Percentiles rank a stretch among this genome's conserved stretches.
phyloP scores from a whole-genome alignment of 2,329 filamentous ascomycete species.

The Grosmannia penicillata region DNA sequence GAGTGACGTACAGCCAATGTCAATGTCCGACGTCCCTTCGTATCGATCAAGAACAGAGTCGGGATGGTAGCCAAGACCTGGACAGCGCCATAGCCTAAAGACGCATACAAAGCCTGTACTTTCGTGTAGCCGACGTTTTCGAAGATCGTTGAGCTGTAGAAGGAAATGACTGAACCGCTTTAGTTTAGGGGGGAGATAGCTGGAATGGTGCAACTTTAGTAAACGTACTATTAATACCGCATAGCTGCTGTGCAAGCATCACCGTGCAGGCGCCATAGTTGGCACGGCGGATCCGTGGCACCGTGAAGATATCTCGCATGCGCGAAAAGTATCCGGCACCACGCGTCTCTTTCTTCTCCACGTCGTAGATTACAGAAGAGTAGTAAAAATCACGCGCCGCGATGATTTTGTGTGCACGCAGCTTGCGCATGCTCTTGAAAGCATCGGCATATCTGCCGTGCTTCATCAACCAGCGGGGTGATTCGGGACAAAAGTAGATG shows the following conservation, averaged over 20 bases:
- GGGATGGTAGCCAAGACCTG: slow-evolving; percentile 55
- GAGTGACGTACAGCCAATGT: slow-evolving; percentile 29
- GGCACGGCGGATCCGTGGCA: slow-evolving; percentile 54
- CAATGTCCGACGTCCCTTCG: slow-evolving; percentile 45
- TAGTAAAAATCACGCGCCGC: slow-evolving; percentile 48
- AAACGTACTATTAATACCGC: slow-evolving; percentile 28
- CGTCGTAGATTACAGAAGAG: slow-evolving; percentile 37
- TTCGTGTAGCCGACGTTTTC: slow-evolving; percentile 23
- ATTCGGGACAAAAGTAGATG: slow-evolving; percentile 53
- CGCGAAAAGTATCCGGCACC: slow-evolving; percentile 41
- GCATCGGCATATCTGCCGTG: slow-evolving; percentile 47
- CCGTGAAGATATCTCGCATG: slow-evolving; percentile 50
- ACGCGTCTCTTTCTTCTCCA: slow-evolving; percentile 37
- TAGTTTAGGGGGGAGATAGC: neutral
- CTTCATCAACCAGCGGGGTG: slow-evolving; percentile 51
- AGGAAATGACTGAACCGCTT: slow-evolving; percentile 21
- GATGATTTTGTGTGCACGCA: slow-evolving; percentile 39
- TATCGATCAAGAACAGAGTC: slow-evolving; percentile 50
- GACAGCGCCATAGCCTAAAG: slow-evolving; percentile 33
- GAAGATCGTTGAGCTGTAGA: slow-evolving; percentile 33
- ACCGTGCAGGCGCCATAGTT: slow-evolving; percentile 62
- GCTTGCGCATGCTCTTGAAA: slow-evolving; percentile 34
- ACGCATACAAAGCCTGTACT: slow-evolving; percentile 24
- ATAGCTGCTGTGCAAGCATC: slow-evolving; percentile 67
- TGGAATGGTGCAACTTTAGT: too few relatives aligned